phyloP scores from a whole-genome alignment of 1,139 yeast species.

The Suhomyces wounanorum region DNA sequence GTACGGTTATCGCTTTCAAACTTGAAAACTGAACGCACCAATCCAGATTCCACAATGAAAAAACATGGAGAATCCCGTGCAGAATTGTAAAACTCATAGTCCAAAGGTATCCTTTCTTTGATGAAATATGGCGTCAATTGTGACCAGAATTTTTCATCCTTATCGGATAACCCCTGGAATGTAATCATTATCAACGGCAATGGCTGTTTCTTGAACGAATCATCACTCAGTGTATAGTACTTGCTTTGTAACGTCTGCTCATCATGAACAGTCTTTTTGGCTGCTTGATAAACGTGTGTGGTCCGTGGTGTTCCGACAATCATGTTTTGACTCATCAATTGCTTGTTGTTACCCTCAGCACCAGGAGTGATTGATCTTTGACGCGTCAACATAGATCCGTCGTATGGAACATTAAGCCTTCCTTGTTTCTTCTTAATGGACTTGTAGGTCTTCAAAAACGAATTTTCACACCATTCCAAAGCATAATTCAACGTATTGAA shows the following conservation, averaged over 20 bases:
- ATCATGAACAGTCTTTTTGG: constrained; percentile 51
- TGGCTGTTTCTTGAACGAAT: constrained; percentile 55
- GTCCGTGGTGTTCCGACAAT: constrained; percentile 64
- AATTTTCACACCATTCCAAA: constrained; percentile 95
- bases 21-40: constrained; percentile 62
- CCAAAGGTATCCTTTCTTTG: constrained; percentile 50
- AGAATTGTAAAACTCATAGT: constrained; percentile 52
- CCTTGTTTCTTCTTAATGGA: constrained; percentile 27
- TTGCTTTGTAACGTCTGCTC: constrained; percentile 40
- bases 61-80: constrained; percentile 42
- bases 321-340: constrained; percentile 19
- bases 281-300: constrained; percentile 62
- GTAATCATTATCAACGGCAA: constrained; percentile 69
- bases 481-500: constrained; percentile 83
- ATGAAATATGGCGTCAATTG: constrained; percentile 54
- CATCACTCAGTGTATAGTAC: constrained; percentile 29
- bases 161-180: constrained; percentile 63
- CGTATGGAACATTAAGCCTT: constrained; percentile 18
- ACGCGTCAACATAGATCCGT: constrained; percentile 12
- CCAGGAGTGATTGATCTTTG: constrained; percentile 14
- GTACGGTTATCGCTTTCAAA: constrained; percentile 56
- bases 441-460: constrained; percentile 70
- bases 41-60: constrained; percentile 78
- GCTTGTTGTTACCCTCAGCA: constrained; percentile 14
- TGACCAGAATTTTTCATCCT: constrained; percentile 68